These are phyloP conservation scores for Colletotrichum liriopes DNA, from an alignment of 2,329 filamentous ascomycete species.

Conservation along the genomic window DNA sequence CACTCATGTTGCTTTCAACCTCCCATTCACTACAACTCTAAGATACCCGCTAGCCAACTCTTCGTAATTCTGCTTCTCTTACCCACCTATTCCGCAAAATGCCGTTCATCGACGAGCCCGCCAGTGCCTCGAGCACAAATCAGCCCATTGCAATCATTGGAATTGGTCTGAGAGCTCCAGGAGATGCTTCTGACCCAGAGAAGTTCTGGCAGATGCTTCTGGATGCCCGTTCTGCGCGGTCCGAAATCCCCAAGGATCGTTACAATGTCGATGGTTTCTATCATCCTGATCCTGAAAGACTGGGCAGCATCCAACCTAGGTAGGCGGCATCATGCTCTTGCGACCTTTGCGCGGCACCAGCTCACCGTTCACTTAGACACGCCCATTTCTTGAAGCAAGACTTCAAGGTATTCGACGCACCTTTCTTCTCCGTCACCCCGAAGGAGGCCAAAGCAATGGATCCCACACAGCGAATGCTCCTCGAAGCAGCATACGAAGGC, in stretches of 20 bases:
- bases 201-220: constrained; percentile 55
- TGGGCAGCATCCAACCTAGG: constrained; percentile 44
- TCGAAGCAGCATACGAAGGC: constrained; percentile 55
- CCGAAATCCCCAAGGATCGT: constrained; percentile 44
- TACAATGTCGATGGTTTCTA: constrained; percentile 48
- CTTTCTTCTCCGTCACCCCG: constrained; percentile 48
- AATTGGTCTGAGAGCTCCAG: constrained; percentile 57
- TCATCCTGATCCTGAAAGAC: constrained; percentile 42
- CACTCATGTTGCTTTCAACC: constrained; percentile 1
- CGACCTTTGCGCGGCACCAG: background rate
- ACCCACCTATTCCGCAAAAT: background rate
- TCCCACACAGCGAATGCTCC: constrained; percentile 55
- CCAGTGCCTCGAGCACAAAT: constrained; percentile 9
- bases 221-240: constrained; percentile 35
- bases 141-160: constrained; percentile 59
- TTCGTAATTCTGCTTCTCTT: constrained; percentile 24
- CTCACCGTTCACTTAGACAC: constrained; percentile 22
- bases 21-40: background rate
- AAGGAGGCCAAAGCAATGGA: constrained; percentile 53
- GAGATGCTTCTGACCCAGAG: constrained; percentile 51
- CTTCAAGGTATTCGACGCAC: constrained; percentile 49
- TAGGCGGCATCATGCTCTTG: constrained; percentile 6
- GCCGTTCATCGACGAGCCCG: constrained; percentile 36
- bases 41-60: constrained; percentile 31
- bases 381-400: constrained; percentile 53